Conservation (phyloP, 2,329 filamentous ascomycete genomes). For the Phyllosticta citrichinensis region DNA sequence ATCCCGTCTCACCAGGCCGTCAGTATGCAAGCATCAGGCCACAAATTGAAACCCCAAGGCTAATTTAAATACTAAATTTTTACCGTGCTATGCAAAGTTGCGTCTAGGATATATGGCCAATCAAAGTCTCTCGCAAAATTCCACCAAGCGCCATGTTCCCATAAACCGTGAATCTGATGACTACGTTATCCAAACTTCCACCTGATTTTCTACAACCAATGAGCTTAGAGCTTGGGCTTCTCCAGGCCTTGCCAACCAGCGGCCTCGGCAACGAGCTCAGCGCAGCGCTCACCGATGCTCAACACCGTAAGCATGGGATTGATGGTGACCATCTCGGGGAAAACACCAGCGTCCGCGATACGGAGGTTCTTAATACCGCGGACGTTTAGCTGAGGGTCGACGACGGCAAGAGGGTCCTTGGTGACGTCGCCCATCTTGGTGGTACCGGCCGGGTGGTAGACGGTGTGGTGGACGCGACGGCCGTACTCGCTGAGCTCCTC, state of each 20-base stretch:
- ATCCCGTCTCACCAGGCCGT: not conserved
- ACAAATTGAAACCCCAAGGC: not conserved
- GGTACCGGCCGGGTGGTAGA: slow-evolving; percentile 82
- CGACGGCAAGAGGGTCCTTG: slow-evolving; percentile 63
- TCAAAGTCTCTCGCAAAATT: not conserved
- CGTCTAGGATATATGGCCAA: not conserved
- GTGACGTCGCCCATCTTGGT: slow-evolving; percentile 77
- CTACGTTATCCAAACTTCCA: not conserved
- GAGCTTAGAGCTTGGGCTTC: slow-evolving; percentile 41
- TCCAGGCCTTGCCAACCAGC: slow-evolving; percentile 54
- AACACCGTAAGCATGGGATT: slow-evolving; percentile 90
- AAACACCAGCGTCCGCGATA: slow-evolving; percentile 79
- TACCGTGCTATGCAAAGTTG: not conserved
- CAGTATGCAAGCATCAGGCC: not conserved
- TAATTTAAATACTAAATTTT: not conserved
- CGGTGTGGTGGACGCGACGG: slow-evolving; percentile 70
- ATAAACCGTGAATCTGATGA: not conserved
- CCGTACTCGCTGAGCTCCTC: slow-evolving; percentile 77
- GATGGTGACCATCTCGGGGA: slow-evolving; percentile 76
- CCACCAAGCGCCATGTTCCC: not conserved
- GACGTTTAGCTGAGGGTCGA: slow-evolving; percentile 65
- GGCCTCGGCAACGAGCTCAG: slow-evolving; percentile 71
- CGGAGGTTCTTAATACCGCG: slow-evolving; percentile 62
- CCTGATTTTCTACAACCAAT: not conserved
- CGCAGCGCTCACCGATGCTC: slow-evolving; percentile 71